Percentiles rank a stretch among this genome's conserved stretches.
phyloP scores from a whole-genome alignment of 2,329 filamentous ascomycete genomes.

The Elsinoe arachidis region DNA sequence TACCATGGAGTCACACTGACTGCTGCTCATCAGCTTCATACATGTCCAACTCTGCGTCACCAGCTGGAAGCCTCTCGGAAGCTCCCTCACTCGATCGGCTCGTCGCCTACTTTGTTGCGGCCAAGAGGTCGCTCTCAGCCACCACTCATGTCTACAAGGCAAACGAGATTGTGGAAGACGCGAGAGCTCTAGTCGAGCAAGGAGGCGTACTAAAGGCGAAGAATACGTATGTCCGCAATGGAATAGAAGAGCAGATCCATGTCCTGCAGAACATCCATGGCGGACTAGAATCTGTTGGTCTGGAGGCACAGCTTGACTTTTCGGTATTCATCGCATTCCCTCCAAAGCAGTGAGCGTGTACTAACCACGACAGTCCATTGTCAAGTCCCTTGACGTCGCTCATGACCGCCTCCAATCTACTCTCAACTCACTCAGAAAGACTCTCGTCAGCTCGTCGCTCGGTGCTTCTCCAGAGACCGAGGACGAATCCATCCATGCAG shows the following conservation, averaged over 20 bases:
- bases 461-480: slow-evolving; percentile 38
- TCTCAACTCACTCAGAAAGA: slow-evolving; percentile 55
- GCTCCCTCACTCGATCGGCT: slow-evolving; percentile 59
- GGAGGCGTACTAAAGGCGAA: slow-evolving; percentile 58
- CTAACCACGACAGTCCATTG: slow-evolving; percentile 36
- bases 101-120: slow-evolving; percentile 73
- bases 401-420: slow-evolving; percentile 57
- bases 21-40: neutral
- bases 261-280: slow-evolving; percentile 35
- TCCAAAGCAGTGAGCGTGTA: neutral
- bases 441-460: slow-evolving; percentile 56
- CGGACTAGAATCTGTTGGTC: slow-evolving; percentile 35
- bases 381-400: slow-evolving; percentile 58
- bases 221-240: slow-evolving; percentile 35
- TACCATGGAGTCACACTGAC: neutral
- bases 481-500: slow-evolving; percentile 34
- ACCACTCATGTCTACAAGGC: slow-evolving; percentile 71
- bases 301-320: slow-evolving; percentile 37
- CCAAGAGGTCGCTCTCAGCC: slow-evolving; percentile 78
- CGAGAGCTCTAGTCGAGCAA: slow-evolving; percentile 68
- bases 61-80: slow-evolving; percentile 32
- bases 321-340: slow-evolving; percentile 24
- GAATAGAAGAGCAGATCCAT: slow-evolving; percentile 37
- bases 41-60: slow-evolving; percentile 29
- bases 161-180: slow-evolving; percentile 72